A percentile compares a stretch with the other conserved stretches of the same genome.
These are phyloP conservation scores for Aspergillus sp. DNA, from an alignment of 2,329 filamentous ascomycete genomes.

Conservation along the genomic window DNA sequence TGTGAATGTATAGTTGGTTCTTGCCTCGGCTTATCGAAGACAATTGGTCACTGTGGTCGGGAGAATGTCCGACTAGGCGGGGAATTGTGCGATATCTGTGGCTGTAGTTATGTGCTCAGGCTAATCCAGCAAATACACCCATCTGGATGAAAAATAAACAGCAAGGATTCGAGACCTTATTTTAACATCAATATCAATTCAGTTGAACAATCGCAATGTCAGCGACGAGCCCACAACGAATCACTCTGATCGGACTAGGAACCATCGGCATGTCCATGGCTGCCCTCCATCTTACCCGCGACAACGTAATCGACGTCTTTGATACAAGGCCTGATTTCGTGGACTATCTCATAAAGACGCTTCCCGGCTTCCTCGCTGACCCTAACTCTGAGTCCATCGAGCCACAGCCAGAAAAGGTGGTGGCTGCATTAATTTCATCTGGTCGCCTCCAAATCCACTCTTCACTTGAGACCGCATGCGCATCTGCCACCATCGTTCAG, in stretches of 20 bases:
- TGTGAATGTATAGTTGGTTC: neutral
- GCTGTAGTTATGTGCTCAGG: neutral
- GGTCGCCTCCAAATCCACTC: conserved; percentile 20
- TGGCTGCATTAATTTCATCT: conserved; percentile 13
- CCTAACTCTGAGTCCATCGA: neutral
- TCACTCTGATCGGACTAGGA: conserved; percentile 43
- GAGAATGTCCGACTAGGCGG: too few species aligned
- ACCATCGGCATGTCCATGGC: conserved; percentile 59
- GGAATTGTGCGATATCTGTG: too few species aligned
- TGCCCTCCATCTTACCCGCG: conserved; percentile 34
- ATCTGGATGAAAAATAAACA: neutral
- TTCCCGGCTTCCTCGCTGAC: conserved; percentile 11
- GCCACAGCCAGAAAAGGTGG: neutral
- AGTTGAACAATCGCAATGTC: conserved; percentile 9
- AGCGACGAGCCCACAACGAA: conserved; percentile 15
- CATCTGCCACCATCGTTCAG: conserved; percentile 54
- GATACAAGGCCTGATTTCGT: conserved; percentile 52
- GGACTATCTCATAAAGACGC: conserved; percentile 42
- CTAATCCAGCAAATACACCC: neutral
- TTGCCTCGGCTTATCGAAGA: neutral
- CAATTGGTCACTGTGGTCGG: neutral
- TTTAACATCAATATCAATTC: too few species aligned
- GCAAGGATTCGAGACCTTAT: too few species aligned
- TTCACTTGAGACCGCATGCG: conserved; percentile 16
- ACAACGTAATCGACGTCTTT: conserved; percentile 45